Evolutionary conservation across 371 early-diverging fungal genomes (phyloP).

Genomic region (Mucor plumbeus): DNA sequence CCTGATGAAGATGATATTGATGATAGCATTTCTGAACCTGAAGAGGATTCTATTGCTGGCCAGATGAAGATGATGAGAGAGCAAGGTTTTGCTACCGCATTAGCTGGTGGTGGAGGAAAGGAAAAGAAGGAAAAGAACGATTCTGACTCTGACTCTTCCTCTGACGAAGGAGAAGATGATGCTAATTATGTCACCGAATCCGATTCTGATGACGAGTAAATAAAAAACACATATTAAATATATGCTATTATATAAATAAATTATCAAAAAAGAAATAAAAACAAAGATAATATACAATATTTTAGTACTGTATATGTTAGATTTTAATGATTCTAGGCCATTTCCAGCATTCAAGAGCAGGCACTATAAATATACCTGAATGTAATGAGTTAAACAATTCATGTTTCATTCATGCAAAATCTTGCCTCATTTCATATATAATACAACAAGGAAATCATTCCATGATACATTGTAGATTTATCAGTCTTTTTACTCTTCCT

Average conservation of each 20-base stretch:
- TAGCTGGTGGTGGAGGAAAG: constrained; percentile 59
- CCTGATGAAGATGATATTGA: constrained; percentile 80
- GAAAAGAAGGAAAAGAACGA: constrained; percentile 37
- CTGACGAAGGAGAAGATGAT: constrained; percentile 34
- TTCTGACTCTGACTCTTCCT: constrained; percentile 30
- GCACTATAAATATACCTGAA: no score
- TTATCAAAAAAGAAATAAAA: constrained; percentile 8
- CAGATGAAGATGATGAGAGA: constrained; percentile 87
- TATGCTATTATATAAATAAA: neutral
- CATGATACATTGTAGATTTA: no score
- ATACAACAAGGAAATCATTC: no score
- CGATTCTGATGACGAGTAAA: constrained; percentile 26
- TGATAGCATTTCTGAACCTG: constrained; percentile 96
- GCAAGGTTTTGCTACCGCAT: constrained; percentile 69
- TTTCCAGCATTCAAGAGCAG: no score
- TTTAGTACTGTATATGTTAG: no score
- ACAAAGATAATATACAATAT: neutral
- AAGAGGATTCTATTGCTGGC: constrained; percentile 93
- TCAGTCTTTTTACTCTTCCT: no score
- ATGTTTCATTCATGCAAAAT: no score
- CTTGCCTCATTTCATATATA: no score
- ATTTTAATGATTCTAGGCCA: no score
- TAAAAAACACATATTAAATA: neutral
- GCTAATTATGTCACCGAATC: constrained; percentile 36
- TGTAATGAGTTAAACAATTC: no score